These are phyloP conservation scores for Sextonia rubra DNA, from an alignment of 164 flowering plant genomes.

Conservation along the genomic window DNA sequence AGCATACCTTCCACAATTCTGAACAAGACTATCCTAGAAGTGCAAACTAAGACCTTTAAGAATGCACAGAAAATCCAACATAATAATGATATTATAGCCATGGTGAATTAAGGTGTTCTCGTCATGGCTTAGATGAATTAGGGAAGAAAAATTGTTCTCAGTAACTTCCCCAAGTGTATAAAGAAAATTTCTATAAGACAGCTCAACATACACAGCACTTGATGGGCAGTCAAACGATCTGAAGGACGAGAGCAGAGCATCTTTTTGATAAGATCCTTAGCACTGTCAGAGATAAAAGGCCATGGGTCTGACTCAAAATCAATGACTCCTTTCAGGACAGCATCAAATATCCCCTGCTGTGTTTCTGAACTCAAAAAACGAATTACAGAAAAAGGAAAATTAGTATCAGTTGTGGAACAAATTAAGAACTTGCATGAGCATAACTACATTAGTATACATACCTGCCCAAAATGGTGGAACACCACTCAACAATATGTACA, in stretches of 20 bases:
- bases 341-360: constrained; percentile 76
- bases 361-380: constrained; percentile 40
- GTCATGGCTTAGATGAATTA: not conserved
- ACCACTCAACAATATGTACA: constrained; percentile 89
- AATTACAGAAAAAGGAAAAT: not conserved
- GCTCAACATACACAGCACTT: constrained; percentile 77
- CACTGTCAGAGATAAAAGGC: constrained; percentile 96
- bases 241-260: constrained; percentile 83
- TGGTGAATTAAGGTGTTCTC: not conserved
- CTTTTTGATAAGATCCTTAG: constrained; percentile 82
- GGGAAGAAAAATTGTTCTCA: no score
- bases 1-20: no score
- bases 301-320: constrained; percentile 99
- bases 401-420: constrained; percentile 1
- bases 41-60: no score
- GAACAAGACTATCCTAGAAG: no score
- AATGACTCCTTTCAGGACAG: constrained; percentile 87
- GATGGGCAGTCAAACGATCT: constrained; percentile 90
- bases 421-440: not conserved
- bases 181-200: not conserved
- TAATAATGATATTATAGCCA: no score
- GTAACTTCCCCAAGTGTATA: not conserved
- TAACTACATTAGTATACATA: constrained; percentile 12
- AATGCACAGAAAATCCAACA: no score
- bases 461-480: constrained; percentile 99